These are phyloP conservation scores for Lentinus tigrinus DNA, from an alignment of 768 basidiomycete genomes.

Conservation along the genomic window DNA sequence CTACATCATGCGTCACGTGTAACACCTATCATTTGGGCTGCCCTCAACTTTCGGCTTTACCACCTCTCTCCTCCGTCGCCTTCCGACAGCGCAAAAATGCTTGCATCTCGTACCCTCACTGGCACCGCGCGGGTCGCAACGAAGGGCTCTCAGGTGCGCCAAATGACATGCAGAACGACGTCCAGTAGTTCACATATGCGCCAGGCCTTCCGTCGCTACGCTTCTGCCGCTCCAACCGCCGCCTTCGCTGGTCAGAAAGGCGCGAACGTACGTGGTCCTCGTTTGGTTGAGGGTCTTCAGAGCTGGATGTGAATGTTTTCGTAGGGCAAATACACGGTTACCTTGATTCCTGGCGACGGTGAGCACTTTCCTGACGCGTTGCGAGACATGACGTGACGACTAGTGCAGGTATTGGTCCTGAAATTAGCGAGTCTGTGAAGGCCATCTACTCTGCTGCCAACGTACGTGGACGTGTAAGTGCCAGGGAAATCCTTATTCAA, in stretches of 20 bases:
- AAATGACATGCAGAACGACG: neutral
- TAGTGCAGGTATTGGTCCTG: conserved; percentile 90
- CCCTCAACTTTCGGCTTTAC: conserved; percentile 20
- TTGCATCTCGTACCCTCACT: conserved; percentile 56
- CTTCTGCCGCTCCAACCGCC: conserved; percentile 78
- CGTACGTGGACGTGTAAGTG: conserved; percentile 37
- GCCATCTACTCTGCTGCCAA: conserved; percentile 88
- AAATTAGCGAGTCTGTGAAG: conserved; percentile 96
- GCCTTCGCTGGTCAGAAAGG: conserved; percentile 90
- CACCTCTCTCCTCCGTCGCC: conserved; percentile 22
- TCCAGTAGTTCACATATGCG: neutral
- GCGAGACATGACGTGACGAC: conserved; percentile 17
- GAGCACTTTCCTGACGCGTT: conserved; percentile 22
- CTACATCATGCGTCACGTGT: conserved; percentile 27
- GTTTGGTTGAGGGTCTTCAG: neutral
- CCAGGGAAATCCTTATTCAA: conserved; percentile 4
- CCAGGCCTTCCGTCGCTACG: conserved; percentile 62
- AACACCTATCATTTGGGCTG: conserved; percentile 17
- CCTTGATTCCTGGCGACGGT: conserved; percentile 97
- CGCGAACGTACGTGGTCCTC: conserved; percentile 61
- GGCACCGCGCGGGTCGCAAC: conserved; percentile 54
- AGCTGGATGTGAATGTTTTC: conserved; percentile 6
- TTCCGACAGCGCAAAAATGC: conserved; percentile 45
- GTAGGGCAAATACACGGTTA: conserved; percentile 95
- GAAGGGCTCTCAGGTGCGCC: conserved; percentile 47